These are phyloP conservation scores for Boletus rex-veris DNA, from an alignment of 768 basidiomycete species.

Conservation along the genomic window DNA sequence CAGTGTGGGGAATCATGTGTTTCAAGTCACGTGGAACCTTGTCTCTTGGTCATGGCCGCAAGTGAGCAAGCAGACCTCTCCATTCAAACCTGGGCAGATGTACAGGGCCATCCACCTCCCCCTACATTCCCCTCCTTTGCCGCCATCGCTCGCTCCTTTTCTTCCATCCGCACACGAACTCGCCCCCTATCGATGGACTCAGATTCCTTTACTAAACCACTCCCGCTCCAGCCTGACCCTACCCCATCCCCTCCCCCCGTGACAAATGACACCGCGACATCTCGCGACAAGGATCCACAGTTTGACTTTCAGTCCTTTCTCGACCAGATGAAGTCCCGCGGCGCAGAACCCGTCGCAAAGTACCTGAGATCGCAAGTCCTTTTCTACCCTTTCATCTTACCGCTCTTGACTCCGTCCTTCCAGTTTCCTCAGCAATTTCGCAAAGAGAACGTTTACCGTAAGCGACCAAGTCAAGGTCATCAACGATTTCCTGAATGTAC, in stretches of 20 bases:
- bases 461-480: conserved; percentile 94
- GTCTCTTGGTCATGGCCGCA: no score
- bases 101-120: background rate
- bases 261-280: background rate
- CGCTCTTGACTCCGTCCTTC: background rate
- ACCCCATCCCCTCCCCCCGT: background rate
- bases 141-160: conserved; percentile 60
- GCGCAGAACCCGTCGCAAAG: conserved; percentile 90
- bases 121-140: conserved; percentile 27
- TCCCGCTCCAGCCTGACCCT: conserved; percentile 14
- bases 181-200: conserved; percentile 9
- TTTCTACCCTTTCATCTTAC: background rate
- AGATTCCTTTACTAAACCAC: background rate
- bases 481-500: conserved; percentile 84
- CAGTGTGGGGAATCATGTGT: background rate
- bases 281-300: conserved; percentile 40
- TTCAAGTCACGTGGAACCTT: conserved; percentile 5
- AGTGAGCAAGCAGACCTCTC: no score
- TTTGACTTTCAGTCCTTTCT: conserved; percentile 96
- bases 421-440: conserved; percentile 91
- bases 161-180: conserved; percentile 40
- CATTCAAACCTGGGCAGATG: background rate
- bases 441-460: conserved; percentile 87
- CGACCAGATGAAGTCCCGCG: conserved; percentile 86
- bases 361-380: conserved; percentile 87